Evolutionary conservation across 2,329 filamentous ascomycete species (phyloP), one percentile per base, ranked within the genome.

Genomic region (Catunica adiposa): DNA sequence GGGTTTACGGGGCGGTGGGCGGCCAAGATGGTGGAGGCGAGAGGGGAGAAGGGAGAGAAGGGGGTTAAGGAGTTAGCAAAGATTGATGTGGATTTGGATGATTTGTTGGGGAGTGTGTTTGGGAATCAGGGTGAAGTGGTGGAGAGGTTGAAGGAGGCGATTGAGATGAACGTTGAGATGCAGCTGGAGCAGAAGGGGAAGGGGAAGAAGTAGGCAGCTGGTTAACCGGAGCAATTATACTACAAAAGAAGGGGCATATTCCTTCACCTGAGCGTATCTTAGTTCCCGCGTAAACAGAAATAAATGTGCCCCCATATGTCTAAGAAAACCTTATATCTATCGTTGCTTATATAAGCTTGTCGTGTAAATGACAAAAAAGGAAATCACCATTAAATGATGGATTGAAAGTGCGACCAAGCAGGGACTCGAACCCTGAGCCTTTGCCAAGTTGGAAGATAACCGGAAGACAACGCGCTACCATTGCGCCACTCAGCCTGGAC

Each of bases 1-100:
- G 73, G 72, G 1, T 83, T 83, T 59, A 82, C 80, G 15, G 76
- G 76, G 63, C 71, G 77, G 38, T 83, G 79, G 74, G 74, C 73
- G 2, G 67, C 68, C 2, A 62, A 77, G 55, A 67, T 76, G 44
- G 72, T 74, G 44, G 75, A 77, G 3, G 73, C 75, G 1, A 52
- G 79, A 74, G 74, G 73, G 3, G 67, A 68, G 3, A 62, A 76
- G 55, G 67, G 75, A 40, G 72, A 74, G 46, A 74, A 77, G 4
- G 73, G 75, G 1, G 68, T 67, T 55, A 75, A 72, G 63, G 73
- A 72, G 25, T 66, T 76, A 59, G 73, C 68, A 14, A 75, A 76
- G 61, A 69, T 77, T 3, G 76, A 79, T 63, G 71, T 69, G 51
- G 78, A 81, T 61, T 66, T 83, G 48, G 76, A 80, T 52, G 71